Evolutionary conservation across 2,329 filamentous ascomycete species (phyloP).

Genomic region (Colletotrichum shisoi): DNA sequence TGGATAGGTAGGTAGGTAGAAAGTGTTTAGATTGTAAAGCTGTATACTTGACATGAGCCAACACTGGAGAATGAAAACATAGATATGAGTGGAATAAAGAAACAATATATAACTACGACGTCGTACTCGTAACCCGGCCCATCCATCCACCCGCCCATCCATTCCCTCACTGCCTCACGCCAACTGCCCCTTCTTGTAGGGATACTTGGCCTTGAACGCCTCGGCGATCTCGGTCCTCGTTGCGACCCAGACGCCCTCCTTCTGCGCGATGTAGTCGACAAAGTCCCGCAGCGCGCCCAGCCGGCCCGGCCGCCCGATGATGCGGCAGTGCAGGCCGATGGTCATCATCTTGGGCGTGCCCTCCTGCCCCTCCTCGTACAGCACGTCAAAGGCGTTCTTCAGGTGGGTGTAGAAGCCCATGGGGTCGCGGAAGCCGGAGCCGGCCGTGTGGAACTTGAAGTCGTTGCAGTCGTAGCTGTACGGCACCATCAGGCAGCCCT

Average conservation of each 20-base stretch:
- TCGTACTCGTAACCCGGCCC: too few relatives aligned
- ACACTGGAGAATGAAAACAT: not conserved
- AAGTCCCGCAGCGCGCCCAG: conserved; percentile 61
- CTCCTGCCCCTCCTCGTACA: conserved; percentile 60
- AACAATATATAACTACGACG: too few relatives aligned
- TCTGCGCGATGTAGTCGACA: conserved; percentile 60
- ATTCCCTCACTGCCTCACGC: conserved; percentile 14
- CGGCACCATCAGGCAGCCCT: conserved; percentile 63
- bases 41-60: not conserved
- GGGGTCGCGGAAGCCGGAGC: conserved; percentile 56
- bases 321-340: conserved; percentile 61
- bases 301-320: conserved; percentile 61
- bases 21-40: too few relatives aligned
- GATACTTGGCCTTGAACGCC: conserved; percentile 57
- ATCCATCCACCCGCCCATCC: too few relatives aligned
- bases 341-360: conserved; percentile 66
- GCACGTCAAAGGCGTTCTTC: conserved; percentile 61
- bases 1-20: too few relatives aligned
- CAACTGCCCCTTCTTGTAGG: conserved; percentile 55
- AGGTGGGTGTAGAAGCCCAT: conserved; percentile 56
- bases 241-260: conserved; percentile 63
- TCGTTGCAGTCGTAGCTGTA: conserved; percentile 66
- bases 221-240: conserved; percentile 62
- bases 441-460: conserved; percentile 52
- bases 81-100: not conserved